These are phyloP conservation scores for Syzygium syzygioides DNA, from an alignment of 441 rosid genomes.

Conservation along the genomic window DNA sequence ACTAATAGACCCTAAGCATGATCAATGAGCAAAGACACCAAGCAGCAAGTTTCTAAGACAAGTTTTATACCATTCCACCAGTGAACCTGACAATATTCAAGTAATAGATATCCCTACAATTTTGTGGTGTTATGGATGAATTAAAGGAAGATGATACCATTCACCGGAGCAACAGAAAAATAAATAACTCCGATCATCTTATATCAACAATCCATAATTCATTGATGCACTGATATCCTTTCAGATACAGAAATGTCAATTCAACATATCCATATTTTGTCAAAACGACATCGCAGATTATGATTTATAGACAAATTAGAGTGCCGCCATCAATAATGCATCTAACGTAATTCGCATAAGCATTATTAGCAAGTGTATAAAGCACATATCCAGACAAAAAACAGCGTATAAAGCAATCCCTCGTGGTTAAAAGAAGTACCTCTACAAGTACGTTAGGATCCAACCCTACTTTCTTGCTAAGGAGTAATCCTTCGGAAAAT, in stretches of 20 bases:
- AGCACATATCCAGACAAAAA: not conserved
- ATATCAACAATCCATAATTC: not conserved
- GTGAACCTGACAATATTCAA: not conserved
- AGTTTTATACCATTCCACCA: not conserved
- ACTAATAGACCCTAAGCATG: not conserved
- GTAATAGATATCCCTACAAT: not conserved
- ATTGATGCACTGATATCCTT: not conserved
- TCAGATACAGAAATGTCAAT: not conserved
- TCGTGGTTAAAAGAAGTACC: constrained; percentile 30
- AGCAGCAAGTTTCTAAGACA: not conserved
- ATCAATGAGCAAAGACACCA: not conserved
- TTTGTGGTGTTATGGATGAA: not conserved
- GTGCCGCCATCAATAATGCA: not conserved
- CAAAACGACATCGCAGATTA: not conserved
- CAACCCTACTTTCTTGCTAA: constrained; percentile 79
- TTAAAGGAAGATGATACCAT: not conserved
- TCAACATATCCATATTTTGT: not conserved
- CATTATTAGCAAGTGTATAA: not conserved
- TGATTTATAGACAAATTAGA: not conserved
- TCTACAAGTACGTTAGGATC: constrained; percentile 75
- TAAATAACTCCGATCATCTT: not conserved
- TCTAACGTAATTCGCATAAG: not conserved
- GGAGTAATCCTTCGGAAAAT: constrained; percentile 79
- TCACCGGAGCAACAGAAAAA: not conserved
- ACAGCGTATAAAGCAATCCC: not conserved